Percentiles rank a stretch among this genome's conserved stretches.
Conservation (phyloP, 306 rosid species). For the Malus sieversii region DNA sequence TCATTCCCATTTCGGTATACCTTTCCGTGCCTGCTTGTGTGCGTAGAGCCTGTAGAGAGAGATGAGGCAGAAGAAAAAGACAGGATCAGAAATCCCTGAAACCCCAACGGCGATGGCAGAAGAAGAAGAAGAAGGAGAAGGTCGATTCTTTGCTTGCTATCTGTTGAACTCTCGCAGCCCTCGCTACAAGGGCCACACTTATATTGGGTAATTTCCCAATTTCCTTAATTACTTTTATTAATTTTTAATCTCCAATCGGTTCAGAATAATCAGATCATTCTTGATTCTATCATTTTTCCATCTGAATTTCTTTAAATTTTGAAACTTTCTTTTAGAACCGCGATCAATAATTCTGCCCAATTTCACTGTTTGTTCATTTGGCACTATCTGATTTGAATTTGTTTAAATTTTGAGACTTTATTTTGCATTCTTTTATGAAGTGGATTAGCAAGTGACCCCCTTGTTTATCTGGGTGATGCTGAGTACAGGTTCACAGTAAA, state of each 20-base stretch:
- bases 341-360: no score
- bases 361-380: no score
- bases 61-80: conserved; percentile 46
- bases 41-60: conserved; percentile 10
- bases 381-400: not conserved
- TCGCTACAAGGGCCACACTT: conserved; percentile 82
- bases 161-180: conserved; percentile 72
- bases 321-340: not conserved
- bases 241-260: not conserved
- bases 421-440: not conserved
- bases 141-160: conserved; percentile 77
- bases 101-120: conserved; percentile 9
- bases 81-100: conserved; percentile 26
- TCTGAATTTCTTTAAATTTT: not conserved
- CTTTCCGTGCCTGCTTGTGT: no score
- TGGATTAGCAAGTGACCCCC: not conserved
- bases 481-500: conserved; percentile 78
- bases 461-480: not conserved
- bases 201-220: conserved; percentile 53
- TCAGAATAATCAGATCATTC: not conserved
- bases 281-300: not conserved
- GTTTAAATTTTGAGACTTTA: not conserved
- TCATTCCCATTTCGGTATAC: not conserved
- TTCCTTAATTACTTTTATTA: not conserved
- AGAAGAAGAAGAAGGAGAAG: conserved; percentile 20